Base-by-base conservation (phyloP, 1,139 yeast species). In the Lodderomyces parapsilosis region DNA sequence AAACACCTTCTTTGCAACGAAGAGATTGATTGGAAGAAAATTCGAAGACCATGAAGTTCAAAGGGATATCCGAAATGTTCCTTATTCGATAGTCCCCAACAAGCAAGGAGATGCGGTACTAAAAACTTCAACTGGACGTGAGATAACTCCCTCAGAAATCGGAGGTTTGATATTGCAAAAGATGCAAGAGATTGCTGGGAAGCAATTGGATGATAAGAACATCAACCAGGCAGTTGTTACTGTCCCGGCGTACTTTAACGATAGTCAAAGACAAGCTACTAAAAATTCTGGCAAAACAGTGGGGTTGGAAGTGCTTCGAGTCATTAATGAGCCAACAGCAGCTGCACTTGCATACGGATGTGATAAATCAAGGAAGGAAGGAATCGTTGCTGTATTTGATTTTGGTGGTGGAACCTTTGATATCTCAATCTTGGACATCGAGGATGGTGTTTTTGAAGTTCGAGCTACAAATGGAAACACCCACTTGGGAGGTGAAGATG, bases 321-420 rank as follows among this genome's bases (percentile, higher is more conserved):
- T 85, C 10, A 75, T 85, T 3, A 85, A 85, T 62, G 93, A 85
- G 58, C 93, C 93, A 3, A 85, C 93, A 0, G 91, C 91, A 1
- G 91, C 91, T 1, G 89, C 93, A 0, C 70, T 86, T 54, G 91
- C 93, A 4, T 86, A 85, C 59, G 94, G 94, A 1, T 65, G 85
- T 40, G 78, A 80, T 52, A 69, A 75, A 55, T 59, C 55, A 31
- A 53, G 56, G 38, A 55, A 54, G 23, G 83, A 80, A 56, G 90
- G 90, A 7, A 60, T 68, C 19, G 76, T 86, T 35, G 93, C 93
- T 0, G 94, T 86, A 10, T 86, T 81, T 59, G 94, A 86, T 65
- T 68, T 86, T 43, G 94, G 94, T 46, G 94, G 94, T 20, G 94
- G 94, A 27, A 86, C 94, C 1, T 86, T 86, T 66, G 94, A 86